A percentile compares a stretch with the other conserved stretches of the same genome.
These are phyloP conservation scores for Colletotrichum shisoi DNA, from an alignment of 2,329 filamentous ascomycete genomes.

Conservation along the genomic window DNA sequence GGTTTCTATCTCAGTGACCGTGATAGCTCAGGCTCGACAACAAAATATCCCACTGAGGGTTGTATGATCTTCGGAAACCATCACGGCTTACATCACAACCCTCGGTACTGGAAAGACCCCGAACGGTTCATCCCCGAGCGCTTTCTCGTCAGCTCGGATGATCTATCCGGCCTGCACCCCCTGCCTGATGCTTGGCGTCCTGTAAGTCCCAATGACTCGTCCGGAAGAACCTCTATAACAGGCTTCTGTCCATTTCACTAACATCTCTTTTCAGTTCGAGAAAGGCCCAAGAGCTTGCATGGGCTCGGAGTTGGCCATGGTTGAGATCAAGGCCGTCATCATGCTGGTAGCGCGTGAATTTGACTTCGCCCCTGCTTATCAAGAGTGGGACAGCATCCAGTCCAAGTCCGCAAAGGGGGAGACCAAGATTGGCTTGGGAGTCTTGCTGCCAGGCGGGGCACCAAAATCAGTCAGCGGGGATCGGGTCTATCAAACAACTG, in stretches of 20 bases:
- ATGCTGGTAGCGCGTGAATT: slow-evolving; percentile 20
- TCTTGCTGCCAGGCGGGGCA: slow-evolving; percentile 15
- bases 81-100: slow-evolving; percentile 23
- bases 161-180: slow-evolving; percentile 17
- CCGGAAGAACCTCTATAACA: no score
- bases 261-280: slow-evolving; percentile 5
- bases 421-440: slow-evolving; percentile 19
- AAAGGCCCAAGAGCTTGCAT: slow-evolving; percentile 24
- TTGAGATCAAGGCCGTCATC: slow-evolving; percentile 20
- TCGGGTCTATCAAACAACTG: slow-evolving; percentile 24
- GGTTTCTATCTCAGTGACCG: slow-evolving; percentile 13
- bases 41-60: slow-evolving; percentile 14
- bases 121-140: slow-evolving; percentile 17
- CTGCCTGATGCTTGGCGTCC: slow-evolving; percentile 23
- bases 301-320: slow-evolving; percentile 27
- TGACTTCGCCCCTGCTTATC: slow-evolving; percentile 16
- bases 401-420: not conserved
- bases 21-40: not conserved
- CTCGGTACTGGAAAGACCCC: slow-evolving; percentile 19
- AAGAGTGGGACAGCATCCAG: slow-evolving; percentile 10
- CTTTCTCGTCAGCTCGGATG: not conserved
- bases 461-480: slow-evolving; percentile 21
- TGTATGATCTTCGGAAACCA: slow-evolving; percentile 26
- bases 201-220: not conserved
- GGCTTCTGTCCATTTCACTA: not conserved